Base-by-base conservation (phyloP, 106 monocot species). In the Dioscorea alata region DNA sequence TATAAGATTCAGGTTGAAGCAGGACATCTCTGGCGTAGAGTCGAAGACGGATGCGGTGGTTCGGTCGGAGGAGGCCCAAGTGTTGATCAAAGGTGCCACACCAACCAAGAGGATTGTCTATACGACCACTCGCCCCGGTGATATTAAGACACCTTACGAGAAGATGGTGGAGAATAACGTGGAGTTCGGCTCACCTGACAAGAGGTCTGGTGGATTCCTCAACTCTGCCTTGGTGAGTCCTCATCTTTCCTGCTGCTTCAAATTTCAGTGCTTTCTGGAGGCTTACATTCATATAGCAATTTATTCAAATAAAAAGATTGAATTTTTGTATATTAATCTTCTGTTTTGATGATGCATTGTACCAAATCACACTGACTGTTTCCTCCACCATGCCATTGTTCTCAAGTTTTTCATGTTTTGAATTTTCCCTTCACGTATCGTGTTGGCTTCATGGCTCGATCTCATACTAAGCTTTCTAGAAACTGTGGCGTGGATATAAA, bases 121-220 rank as follows among this genome's bases (percentile, higher is more conserved):
- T 73, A 90, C 85, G 4, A 99, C 97, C 0, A 93, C 90, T 14
- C 73, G 92, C 12, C 97, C 97, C 0, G 73, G 66, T 6, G 97
- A 99, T 79, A 99, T 99, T 12, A 99, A 87, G 78, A 99, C 92
- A 4, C 97, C 97, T 0, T 99, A 99, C 42, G 97, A 99, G 65
- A 99, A 99, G 79, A 99, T 99, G 97, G 74, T 93, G 5, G 92
- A 93, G 64, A 92, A 99, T 54, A 73, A 82, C 18, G 97, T 99
- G 22, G 97, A 99, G 73, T 99, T 99, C 74, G 97, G 97, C 0
- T 99, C 97, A 6, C 97, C 97, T 0, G 97, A 99, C 64, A 99
- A 87, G 73, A 75, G 92, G 16, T 99, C 97, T 6, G 87, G 92
- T 56, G 86, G 93, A 48, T 85, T 99, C 68, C 70, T 89, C 53